Conservation (phyloP, 2,329 filamentous ascomycete species). For the Penicillium olsonii region DNA sequence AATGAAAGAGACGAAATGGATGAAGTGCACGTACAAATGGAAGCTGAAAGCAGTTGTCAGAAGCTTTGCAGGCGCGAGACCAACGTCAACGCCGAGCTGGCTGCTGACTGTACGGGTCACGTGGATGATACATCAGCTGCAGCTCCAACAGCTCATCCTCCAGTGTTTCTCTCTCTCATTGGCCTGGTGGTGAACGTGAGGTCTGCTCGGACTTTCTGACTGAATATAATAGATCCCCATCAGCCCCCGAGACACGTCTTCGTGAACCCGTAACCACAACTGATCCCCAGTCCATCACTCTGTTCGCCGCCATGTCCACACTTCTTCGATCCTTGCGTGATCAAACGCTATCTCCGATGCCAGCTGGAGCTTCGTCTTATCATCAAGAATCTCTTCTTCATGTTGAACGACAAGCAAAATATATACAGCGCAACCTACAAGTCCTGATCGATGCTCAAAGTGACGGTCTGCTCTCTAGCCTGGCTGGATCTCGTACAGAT, state of each 20-base stretch:
- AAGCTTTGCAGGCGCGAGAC: slow-evolving; percentile 30
- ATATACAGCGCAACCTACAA: slow-evolving; percentile 61
- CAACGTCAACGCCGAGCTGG: slow-evolving; percentile 27
- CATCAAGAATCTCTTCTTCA: slow-evolving; percentile 50
- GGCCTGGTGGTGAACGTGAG: slow-evolving; percentile 1
- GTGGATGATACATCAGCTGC: slow-evolving; percentile 15
- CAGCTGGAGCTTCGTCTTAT: slow-evolving; percentile 30
- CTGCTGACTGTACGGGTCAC: slow-evolving; percentile 27
- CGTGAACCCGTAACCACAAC: neutral
- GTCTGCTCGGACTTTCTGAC: neutral
- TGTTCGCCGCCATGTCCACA: slow-evolving; percentile 31
- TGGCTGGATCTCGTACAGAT: slow-evolving; percentile 43
- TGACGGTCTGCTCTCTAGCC: slow-evolving; percentile 55
- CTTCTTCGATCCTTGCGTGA: slow-evolving; percentile 27
- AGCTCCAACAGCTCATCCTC: neutral
- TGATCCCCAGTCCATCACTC: neutral
- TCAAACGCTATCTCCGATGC: slow-evolving; percentile 29
- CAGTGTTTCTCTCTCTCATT: neutral
- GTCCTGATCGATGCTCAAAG: slow-evolving; percentile 62
- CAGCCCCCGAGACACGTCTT: neutral
- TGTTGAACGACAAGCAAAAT: slow-evolving; percentile 53
- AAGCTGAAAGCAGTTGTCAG: slow-evolving; percentile 27
- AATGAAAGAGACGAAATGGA: slow-evolving; percentile 23
- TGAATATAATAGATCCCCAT: neutral
- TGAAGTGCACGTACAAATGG: slow-evolving; percentile 24